Conservation (phyloP, 2,329 filamentous ascomycete species). For the Nemania sp. region DNA sequence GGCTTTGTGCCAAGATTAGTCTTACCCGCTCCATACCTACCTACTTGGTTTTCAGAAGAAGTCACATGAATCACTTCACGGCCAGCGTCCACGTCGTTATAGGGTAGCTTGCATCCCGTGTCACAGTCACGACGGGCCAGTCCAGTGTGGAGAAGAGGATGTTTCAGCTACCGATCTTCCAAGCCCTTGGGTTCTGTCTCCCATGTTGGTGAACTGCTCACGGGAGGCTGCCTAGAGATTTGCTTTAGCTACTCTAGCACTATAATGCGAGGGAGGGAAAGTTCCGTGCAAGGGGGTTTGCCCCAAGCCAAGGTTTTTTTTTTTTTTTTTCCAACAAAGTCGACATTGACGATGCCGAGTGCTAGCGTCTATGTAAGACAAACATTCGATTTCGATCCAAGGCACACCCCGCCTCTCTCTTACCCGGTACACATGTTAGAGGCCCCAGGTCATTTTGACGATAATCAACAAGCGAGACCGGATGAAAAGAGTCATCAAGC, state of each 20-base stretch:
- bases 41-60: background rate
- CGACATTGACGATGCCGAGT: conserved; percentile 20
- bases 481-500: background rate
- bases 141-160: conserved; percentile 23
- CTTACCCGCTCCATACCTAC: background rate
- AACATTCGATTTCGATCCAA: conserved; percentile 4
- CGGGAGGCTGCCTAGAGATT: conserved; percentile 5
- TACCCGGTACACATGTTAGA: background rate
- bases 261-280: conserved; percentile 21
- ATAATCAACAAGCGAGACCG: background rate
- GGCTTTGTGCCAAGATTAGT: background rate
- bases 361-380: conserved; percentile 8
- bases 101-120: conserved; percentile 20
- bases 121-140: conserved; percentile 15
- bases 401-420: conserved; percentile 23
- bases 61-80: conserved; percentile 12
- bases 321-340: conserved; percentile 1
- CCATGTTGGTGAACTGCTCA: conserved; percentile 1
- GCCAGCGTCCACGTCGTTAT: conserved; percentile 11
- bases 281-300: conserved; percentile 2
- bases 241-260: background rate
- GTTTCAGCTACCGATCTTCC: conserved; percentile 26
- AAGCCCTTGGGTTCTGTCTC: conserved; percentile 20
- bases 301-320: background rate
- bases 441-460: conserved; percentile 4